phyloP scores from a whole-genome alignment of 768 basidiomycete species.

The Boletellus emodensis region DNA sequence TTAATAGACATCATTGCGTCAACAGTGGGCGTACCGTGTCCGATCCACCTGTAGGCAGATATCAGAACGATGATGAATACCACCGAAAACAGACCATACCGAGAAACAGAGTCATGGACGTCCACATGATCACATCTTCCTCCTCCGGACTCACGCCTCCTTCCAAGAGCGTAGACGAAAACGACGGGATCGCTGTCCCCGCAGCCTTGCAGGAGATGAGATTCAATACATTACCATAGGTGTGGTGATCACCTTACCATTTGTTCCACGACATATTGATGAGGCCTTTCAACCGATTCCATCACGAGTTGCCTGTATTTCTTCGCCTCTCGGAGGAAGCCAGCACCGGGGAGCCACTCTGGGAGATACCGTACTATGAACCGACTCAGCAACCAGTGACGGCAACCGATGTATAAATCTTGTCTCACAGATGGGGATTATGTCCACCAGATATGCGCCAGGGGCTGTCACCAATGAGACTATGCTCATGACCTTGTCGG shows the following conservation, averaged over 20 bases:
- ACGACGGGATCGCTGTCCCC: slow-evolving; percentile 16
- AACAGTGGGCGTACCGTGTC: slow-evolving; percentile 39
- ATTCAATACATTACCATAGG: background rate
- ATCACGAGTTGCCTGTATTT: slow-evolving; percentile 25
- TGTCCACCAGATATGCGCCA: slow-evolving; percentile 20
- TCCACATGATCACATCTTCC: slow-evolving; percentile 21
- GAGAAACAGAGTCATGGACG: slow-evolving; percentile 6
- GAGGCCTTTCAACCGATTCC: slow-evolving; percentile 43
- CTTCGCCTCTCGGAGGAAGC: slow-evolving; percentile 32
- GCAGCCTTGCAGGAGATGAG: slow-evolving; percentile 14
- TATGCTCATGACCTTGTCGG: slow-evolving; percentile 19
- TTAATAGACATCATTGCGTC: slow-evolving; percentile 26
- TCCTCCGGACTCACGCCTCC: slow-evolving; percentile 13
- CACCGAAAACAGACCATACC: background rate
- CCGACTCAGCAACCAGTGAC: background rate
- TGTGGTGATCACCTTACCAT: slow-evolving; percentile 34
- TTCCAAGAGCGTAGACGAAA: slow-evolving; percentile 15
- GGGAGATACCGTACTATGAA: slow-evolving; percentile 28
- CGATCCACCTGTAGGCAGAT: slow-evolving; percentile 33
- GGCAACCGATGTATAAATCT: too few species aligned
- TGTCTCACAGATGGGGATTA: slow-evolving; percentile 18
- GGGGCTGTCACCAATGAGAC: slow-evolving; percentile 7
- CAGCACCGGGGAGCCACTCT: slow-evolving; percentile 34
- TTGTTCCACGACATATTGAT: slow-evolving; percentile 40
- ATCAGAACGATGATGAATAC: background rate